Conservation (phyloP, 805 yeast species). For the Torulaspora indica region DNA sequence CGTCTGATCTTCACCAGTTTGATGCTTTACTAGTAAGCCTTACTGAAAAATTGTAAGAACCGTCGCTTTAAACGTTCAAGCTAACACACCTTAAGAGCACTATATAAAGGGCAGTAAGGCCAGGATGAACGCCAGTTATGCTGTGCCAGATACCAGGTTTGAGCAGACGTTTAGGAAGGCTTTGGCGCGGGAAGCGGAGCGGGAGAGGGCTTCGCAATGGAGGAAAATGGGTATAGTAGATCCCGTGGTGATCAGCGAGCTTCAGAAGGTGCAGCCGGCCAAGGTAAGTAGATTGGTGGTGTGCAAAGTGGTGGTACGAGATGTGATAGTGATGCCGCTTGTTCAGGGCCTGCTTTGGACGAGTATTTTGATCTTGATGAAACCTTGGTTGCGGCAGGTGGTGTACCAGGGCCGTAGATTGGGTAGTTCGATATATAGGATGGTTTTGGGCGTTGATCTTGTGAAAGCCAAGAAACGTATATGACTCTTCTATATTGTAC, state of each 20-base stretch:
- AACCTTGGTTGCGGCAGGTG: constrained; percentile 36
- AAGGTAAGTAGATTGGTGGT: constrained; percentile 42
- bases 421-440: constrained; percentile 23
- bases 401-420: constrained; percentile 27
- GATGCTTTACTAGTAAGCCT: neutral
- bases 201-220: constrained; percentile 15
- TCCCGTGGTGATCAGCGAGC: constrained; percentile 11
- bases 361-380: constrained; percentile 37
- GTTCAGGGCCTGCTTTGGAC: constrained; percentile 49
- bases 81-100: neutral
- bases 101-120: neutral
- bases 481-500: constrained; percentile 7
- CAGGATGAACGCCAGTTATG: constrained; percentile 24
- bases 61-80: constrained; percentile 5
- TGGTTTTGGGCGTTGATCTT: constrained; percentile 17
- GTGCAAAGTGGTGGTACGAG: constrained; percentile 46
- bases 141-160: constrained; percentile 62
- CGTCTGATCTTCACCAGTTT: neutral
- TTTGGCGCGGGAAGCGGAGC: constrained; percentile 28
- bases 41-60: constrained; percentile 2
- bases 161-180: constrained; percentile 54
- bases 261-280: constrained; percentile 15
- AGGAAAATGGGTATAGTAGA: constrained; percentile 15
- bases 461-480: constrained; percentile 10
- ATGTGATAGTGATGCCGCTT: constrained; percentile 50